Conservation (phyloP, 306 rosid species). For the Sphenostylis stenocarpa region DNA sequence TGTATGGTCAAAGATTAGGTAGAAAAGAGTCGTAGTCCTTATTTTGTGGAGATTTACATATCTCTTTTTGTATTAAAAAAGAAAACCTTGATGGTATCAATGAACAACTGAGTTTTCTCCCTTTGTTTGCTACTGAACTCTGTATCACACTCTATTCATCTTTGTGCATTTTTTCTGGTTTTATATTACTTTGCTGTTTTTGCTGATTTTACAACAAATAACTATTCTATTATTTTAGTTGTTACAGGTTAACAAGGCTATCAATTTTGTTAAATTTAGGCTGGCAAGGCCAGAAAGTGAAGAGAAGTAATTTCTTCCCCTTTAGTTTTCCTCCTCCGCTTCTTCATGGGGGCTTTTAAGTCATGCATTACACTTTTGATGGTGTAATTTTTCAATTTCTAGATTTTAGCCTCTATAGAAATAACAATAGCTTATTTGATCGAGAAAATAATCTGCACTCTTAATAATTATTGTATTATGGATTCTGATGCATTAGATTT, state of each 20-base stretch:
- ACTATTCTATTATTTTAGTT: constrained; percentile 9
- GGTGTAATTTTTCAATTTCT: constrained; percentile 16
- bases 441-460: neutral
- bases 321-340: constrained; percentile 5
- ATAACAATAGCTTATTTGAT: constrained; percentile 17
- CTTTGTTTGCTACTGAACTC: no score
- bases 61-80: no score
- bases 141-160: no score
- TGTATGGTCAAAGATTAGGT: no score
- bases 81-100: no score
- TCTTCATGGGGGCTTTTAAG: neutral
- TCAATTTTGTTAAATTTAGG: constrained; percentile 48
- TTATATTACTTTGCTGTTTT: no score
- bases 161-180: no score
- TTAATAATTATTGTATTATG: neutral
- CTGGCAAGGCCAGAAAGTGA: constrained; percentile 49
- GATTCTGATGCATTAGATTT: constrained; percentile 1
- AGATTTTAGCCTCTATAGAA: constrained; percentile 12
- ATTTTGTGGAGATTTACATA: no score
- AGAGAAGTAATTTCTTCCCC: constrained; percentile 52
- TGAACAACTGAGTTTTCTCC: no score
- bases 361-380: neutral
- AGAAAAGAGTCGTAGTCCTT: no score
- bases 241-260: constrained; percentile 70
- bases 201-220: no score